These are phyloP conservation scores for Paratinospora sagittata DNA, from an alignment of 164 flowering plant species.

Conservation along the genomic window DNA sequence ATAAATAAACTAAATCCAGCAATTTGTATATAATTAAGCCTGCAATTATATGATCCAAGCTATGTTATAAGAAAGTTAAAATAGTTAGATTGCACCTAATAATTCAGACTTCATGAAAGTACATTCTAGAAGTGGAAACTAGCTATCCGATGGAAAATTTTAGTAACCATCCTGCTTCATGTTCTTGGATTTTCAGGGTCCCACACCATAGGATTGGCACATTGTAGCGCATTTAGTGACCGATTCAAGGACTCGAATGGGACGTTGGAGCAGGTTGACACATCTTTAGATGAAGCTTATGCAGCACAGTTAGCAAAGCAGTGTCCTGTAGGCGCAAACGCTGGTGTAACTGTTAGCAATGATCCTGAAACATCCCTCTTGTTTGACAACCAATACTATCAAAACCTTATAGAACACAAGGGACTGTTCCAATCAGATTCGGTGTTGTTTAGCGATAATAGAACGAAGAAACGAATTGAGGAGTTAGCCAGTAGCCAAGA, in stretches of 20 bases:
- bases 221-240: constrained; percentile 69
- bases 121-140: background rate
- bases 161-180: background rate
- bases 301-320: constrained; percentile 41
- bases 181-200: constrained; percentile 42
- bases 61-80: background rate
- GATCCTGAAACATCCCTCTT: constrained; percentile 49
- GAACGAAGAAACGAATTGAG: constrained; percentile 44
- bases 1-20: background rate
- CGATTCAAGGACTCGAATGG: constrained; percentile 52
- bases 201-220: constrained; percentile 73
- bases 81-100: background rate
- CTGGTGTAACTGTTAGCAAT: constrained; percentile 37
- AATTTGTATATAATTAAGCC: background rate
- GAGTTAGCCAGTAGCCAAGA: constrained; percentile 41
- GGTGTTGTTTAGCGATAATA: constrained; percentile 35
- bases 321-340: constrained; percentile 45
- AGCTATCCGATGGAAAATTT: background rate
- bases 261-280: constrained; percentile 38
- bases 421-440: constrained; percentile 79
- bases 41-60: background rate
- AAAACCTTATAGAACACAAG: constrained; percentile 38
- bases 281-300: constrained; percentile 44
- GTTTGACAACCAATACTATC: constrained; percentile 70
- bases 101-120: background rate